Evolutionary conservation across 2,329 filamentous ascomycete genomes (phyloP).

Genomic region (Hortaea werneckii): DNA sequence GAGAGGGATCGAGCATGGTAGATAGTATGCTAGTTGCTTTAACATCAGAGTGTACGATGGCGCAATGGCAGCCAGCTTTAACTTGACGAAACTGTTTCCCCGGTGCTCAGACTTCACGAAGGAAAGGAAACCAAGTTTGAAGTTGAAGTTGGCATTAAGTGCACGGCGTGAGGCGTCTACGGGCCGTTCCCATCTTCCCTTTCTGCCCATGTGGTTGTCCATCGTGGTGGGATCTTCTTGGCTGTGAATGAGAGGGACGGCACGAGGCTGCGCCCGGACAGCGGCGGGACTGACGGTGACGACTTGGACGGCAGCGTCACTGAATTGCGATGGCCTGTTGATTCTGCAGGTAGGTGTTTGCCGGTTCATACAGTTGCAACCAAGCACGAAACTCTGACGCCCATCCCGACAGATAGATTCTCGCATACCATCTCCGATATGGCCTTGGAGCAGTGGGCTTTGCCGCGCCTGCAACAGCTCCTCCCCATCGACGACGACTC

Average conservation of each 20-base stretch:
- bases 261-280: not conserved
- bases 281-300: not conserved
- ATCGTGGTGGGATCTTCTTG: not conserved
- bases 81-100: too few species aligned
- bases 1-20: slow-evolving; percentile 1
- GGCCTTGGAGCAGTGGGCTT: slow-evolving; percentile 40
- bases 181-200: not conserved
- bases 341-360: too few species aligned
- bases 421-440: not conserved
- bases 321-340: not conserved
- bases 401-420: too few species aligned
- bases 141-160: slow-evolving; percentile 3
- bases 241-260: not conserved
- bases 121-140: slow-evolving; percentile 1
- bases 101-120: too few species aligned
- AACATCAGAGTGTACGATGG: not conserved
- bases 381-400: too few species aligned
- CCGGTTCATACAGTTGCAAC: too few species aligned
- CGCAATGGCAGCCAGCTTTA: not conserved
- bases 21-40: slow-evolving; percentile 1
- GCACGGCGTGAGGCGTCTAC: not conserved
- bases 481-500: slow-evolving; percentile 79
- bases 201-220: not conserved
- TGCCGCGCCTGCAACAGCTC: slow-evolving; percentile 65
- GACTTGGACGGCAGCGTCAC: not conserved